Evolutionary conservation across 768 basidiomycete species (phyloP), one percentile per base, ranked within the genome.

Genomic region (Trametes sanguinea): DNA sequence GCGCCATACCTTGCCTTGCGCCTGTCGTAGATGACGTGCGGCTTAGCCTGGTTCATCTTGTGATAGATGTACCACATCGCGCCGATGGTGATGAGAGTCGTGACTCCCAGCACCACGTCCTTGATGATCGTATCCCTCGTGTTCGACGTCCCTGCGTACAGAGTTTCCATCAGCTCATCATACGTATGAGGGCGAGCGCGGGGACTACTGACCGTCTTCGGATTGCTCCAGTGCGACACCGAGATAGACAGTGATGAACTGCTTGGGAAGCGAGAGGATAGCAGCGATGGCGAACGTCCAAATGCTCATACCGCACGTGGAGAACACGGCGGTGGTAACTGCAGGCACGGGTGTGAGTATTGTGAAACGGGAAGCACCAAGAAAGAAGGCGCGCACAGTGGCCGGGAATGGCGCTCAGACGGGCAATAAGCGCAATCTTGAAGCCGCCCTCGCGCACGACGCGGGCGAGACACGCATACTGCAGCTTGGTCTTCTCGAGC

Each of bases 161-260:
- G 2, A 17, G 9, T 30, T 61, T 37, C 32, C 39, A 60, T 46
- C 5, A 32, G 22, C 14, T 17, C 8, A 17, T 8, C 45, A 27
- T 54, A 13, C 27, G 17, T 40, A 42, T 8, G 32, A 40, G 3
- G 30, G 47, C 44, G 8, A 16, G 32, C 6, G 5, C 14, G 5
- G 14, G 27, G 70, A 39, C 11, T 5, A 45, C 51, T 11, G 37
- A 45, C 64, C 63, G 40, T 69, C 75, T 6, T 67, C 73, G 3
- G 81, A 77, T 27, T 83, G 76, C 64, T 89, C 84, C n/a, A 92
- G 72, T 32, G 90, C 78, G 33, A 92, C 92, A 39, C 94, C 94
- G 14, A 95, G 82, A 70, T 97, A 97, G 11, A 97, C 95, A 7
- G 90, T 92, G 66, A 94, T 83, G 67, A 97, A 88, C 73, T 97